A percentile compares a stretch with the other conserved stretches of the same genome.
phyloP scores from a whole-genome alignment of 2,329 filamentous ascomycete genomes.

The Arachnomyces sp. region DNA sequence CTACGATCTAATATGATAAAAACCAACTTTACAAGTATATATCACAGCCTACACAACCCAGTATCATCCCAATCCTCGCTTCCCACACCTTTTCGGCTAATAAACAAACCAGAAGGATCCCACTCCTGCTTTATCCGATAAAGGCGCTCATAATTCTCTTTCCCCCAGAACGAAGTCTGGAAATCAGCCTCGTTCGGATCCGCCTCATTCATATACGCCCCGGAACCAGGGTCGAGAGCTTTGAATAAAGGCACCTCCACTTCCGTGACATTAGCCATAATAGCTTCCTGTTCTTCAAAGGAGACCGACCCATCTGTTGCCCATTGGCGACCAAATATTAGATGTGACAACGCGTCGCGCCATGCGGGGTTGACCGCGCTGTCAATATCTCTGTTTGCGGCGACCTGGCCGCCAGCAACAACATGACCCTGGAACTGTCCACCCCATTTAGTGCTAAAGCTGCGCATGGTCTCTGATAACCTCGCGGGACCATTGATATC shows the following conservation, averaged over 20 bases:
- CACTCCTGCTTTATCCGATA: constrained; percentile 33
- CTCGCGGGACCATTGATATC: constrained; percentile 10
- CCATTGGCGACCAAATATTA: constrained; percentile 19
- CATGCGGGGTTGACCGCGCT: constrained; percentile 34
- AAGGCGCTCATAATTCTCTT: constrained; percentile 29
- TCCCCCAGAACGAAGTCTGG: constrained; percentile 35
- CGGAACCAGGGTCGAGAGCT: constrained; percentile 25
- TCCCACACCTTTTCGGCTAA: constrained; percentile 43
- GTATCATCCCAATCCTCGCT: constrained; percentile 32
- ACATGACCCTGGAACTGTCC: constrained; percentile 20
- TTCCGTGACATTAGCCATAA: constrained; percentile 28
- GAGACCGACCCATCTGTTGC: constrained; percentile 5
- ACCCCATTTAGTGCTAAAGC: constrained; percentile 13
- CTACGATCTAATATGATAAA: too few relatives aligned
- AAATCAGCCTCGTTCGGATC: constrained; percentile 29
- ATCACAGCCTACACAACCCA: constrained; percentile 5
- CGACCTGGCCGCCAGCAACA: constrained; percentile 29
- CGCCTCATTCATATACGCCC: constrained; percentile 37
- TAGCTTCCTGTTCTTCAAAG: constrained; percentile 22
- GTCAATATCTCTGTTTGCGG: constrained; percentile 30
- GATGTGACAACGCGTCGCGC: constrained; percentile 35
- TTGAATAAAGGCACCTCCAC: constrained; percentile 19
- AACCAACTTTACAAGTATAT: too few relatives aligned
- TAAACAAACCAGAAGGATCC: constrained; percentile 39
- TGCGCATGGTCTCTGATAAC: constrained; percentile 31